Base-by-base conservation (phyloP, 345 rosid species). In the Mallotus nudiflorus region DNA sequence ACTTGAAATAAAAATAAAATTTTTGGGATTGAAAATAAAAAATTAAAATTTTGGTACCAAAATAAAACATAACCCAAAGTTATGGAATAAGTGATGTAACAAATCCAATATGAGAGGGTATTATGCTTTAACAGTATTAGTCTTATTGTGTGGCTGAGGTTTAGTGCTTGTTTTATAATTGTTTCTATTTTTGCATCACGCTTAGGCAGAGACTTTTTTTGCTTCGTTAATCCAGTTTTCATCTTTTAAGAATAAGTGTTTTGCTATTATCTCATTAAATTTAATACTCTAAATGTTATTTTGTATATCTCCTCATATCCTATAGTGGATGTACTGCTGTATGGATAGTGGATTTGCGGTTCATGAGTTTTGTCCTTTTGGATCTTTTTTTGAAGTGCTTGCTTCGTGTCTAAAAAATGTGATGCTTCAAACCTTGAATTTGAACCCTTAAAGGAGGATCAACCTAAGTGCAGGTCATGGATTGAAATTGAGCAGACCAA, bases 371-470 rank as follows among this genome's bases (percentile, higher is more conserved):
- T n/a, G 13, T 27, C 40, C 16, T 63, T 42, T 27, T 8, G 24
- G 18, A 40, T 39, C 31, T 67, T 55, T 2, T 25, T 51, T 67
- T 66, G 18, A 52, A 49, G 62, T 54, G 37, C 59, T 25, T 27
- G 35, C 31, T 42, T 42, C 16, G 62, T 18, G 20, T 25, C 35
- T 44, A 42, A 20, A 68, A 25, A 31, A 44, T 57, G 55, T 14
- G 55, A 42, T n/a, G 25, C 25, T 68, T 44, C 72, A 57, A 28
- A 56, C 27, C 53, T 54, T 37, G 63, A 55, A 40, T 28, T 40
- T 10, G 53, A 55, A 68, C 22, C n/a, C 54, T 45, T 29, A 16
- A 31, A 22, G 12, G 44, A 44, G 31, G 64, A 56, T 68, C 72
- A 54, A 55, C 52, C 42, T 53, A 40, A 62, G 6, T 24, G 11